phyloP scores from a whole-genome alignment of 2,329 filamentous ascomycete genomes.

The Aspergillus candidus region DNA sequence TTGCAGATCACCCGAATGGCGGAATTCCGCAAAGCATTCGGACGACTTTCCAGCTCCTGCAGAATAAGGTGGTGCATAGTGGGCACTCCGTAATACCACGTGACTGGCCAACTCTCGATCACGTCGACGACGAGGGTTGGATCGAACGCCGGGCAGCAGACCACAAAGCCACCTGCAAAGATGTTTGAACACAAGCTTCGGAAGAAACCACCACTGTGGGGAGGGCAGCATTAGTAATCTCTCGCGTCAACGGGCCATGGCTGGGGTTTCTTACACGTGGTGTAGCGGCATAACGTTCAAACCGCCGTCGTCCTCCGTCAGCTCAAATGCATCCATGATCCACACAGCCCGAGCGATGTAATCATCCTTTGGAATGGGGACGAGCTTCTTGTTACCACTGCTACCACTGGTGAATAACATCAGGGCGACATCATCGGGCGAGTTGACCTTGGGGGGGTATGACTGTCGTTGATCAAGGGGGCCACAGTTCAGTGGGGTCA shows the following conservation, averaged over 20 bases:
- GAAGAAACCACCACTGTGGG: slow-evolving; percentile 45
- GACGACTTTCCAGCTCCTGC: slow-evolving; percentile 39
- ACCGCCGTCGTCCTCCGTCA: slow-evolving; percentile 45
- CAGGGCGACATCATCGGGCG: slow-evolving; percentile 44
- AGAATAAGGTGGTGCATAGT: slow-evolving; percentile 54
- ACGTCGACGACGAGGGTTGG: slow-evolving; percentile 53
- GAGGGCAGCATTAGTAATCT: background rate
- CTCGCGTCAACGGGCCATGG: no score
- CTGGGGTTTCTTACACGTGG: slow-evolving; percentile 43
- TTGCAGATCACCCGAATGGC: slow-evolving; percentile 51
- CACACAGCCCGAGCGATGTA: slow-evolving; percentile 48
- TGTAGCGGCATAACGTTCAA: slow-evolving; percentile 57
- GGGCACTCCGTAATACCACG: slow-evolving; percentile 55
- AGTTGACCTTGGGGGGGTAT: slow-evolving; percentile 29
- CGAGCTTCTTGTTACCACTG: slow-evolving; percentile 54
- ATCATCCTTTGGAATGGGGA: slow-evolving; percentile 48
- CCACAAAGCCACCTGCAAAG: slow-evolving; percentile 49
- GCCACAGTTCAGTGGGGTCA: no score
- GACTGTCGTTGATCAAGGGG: no score
- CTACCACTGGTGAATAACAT: slow-evolving; percentile 55
- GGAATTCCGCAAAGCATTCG: slow-evolving; percentile 37
- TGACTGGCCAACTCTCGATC: slow-evolving; percentile 43
- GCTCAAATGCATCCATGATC: slow-evolving; percentile 50
- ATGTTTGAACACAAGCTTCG: slow-evolving; percentile 52
- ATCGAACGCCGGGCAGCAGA: slow-evolving; percentile 52